These are phyloP conservation scores for Aspergillus nomiae DNA, from an alignment of 2,329 filamentous ascomycete species.

Conservation along the genomic window DNA sequence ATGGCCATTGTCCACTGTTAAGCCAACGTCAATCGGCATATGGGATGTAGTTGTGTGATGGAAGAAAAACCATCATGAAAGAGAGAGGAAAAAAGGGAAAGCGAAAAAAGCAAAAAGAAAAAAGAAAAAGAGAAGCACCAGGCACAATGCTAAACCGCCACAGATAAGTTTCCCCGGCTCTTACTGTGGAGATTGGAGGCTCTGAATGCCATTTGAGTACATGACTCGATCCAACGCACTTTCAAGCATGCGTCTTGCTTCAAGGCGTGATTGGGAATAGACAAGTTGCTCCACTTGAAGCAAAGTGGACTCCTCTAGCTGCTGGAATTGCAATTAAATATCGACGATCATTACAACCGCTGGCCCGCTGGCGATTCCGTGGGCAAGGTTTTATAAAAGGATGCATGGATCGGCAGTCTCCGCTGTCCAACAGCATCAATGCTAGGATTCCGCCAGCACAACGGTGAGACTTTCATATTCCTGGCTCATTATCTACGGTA, in stretches of 20 bases:
- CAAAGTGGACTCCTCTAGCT: background rate
- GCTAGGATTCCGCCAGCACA: too few relatives aligned
- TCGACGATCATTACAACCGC: background rate
- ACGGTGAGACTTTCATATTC: background rate
- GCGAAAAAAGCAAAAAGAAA: too few relatives aligned
- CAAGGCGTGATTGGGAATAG: background rate
- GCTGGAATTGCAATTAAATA: background rate
- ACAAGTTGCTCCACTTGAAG: background rate
- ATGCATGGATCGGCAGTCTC: background rate
- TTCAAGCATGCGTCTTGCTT: background rate
- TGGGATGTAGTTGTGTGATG: background rate
- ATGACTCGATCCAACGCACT: background rate
- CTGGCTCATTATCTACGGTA: background rate
- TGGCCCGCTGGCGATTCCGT: background rate
- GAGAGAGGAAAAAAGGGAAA: background rate
- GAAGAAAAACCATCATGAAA: background rate
- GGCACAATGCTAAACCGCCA: background rate
- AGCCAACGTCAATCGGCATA: background rate
- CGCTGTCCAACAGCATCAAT: background rate
- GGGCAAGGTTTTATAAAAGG: background rate
- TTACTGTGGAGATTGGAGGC: background rate
- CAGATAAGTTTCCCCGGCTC: background rate
- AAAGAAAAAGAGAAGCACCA: background rate
- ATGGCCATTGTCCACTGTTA: constrained; percentile 19
- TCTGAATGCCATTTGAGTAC: background rate